These are phyloP conservation scores for Fraxinus angustifolia DNA, from an alignment of 305 asterid genomes.

Conservation along the genomic window DNA sequence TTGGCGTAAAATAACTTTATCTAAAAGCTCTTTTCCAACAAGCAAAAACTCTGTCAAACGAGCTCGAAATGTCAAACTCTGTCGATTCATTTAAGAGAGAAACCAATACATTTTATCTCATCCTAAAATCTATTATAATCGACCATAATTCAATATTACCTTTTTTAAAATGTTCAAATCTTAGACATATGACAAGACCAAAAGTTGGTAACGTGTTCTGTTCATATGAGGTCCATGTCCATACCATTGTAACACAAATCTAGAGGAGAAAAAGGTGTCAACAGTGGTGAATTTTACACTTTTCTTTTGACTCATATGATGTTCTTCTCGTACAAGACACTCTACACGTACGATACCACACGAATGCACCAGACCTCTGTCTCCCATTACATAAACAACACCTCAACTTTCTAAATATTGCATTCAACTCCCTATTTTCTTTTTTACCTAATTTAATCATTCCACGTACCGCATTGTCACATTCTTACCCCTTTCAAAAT, in stretches of 20 bases:
- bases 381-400: background rate
- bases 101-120: too few species aligned
- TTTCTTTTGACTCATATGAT: slow-evolving; percentile 22
- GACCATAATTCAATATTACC: too few species aligned
- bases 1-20: too few species aligned
- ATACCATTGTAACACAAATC: background rate
- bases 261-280: background rate
- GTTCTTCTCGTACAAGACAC: slow-evolving; percentile 37
- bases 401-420: background rate
- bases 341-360: slow-evolving; percentile 27
- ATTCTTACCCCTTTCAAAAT: background rate
- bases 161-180: too few species aligned
- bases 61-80: too few species aligned
- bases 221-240: background rate
- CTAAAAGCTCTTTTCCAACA: too few species aligned
- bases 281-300: background rate
- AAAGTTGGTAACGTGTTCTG: background rate
- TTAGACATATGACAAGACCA: background rate
- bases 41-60: too few species aligned
- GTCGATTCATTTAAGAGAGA: too few species aligned
- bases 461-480: slow-evolving; percentile 1
- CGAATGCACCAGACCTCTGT: slow-evolving; percentile 19
- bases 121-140: too few species aligned
- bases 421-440: background rate
- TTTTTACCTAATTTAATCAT: background rate